Evolutionary conservation across 495 filamentous ascomycete species (phyloP), one percentile per base, ranked within the genome.

Genomic region (Daldinia concentrica): DNA sequence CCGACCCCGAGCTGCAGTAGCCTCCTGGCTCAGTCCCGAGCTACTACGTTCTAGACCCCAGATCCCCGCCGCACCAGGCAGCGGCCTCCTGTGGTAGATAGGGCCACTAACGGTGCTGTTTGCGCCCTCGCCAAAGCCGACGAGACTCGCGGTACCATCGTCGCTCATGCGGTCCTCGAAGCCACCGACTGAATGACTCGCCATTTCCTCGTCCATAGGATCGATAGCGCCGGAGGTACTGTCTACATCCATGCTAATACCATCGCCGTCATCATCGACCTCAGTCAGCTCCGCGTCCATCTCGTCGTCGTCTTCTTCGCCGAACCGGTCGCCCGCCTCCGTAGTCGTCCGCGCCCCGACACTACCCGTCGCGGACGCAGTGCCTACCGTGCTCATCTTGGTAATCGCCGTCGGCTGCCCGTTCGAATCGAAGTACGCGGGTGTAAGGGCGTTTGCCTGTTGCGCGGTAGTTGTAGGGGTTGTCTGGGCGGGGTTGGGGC

Each of bases 101-200:
- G 91, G 91, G 6, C 90, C 92, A 61, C 86, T 89, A 58, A 92
- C 86, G 0, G 91, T 93, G 73, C 90, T 94, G 61, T 90, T 90
- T 12, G 93, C 93, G 7, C 92, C 93, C 76, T 97, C 94, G 56
- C 94, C 94, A 65, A 96, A 96, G 0, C 88, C 94, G 8, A 96
- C 93, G 29, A 97, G 81, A 72, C 87, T 91, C 0, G 89, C 91
- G 30, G 71, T 80, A 1, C 81, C 83, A 71, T 94, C 92, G 69
- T 97, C 93, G 66, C 90, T 93, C 83, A 94, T 88, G 69, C 89
- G 90, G 65, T 92, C 89, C 19, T 91, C 86, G 27, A 84, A 85
- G 4, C 85, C 88, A 56, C 90, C 88, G 43, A 91, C 87, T 30
- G 85, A 88, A 62, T 87, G 87, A 30, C 74, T 77, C 0, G 77